Base-by-base conservation (phyloP, 306 rosid species). In the Boehmeria nivea region DNA sequence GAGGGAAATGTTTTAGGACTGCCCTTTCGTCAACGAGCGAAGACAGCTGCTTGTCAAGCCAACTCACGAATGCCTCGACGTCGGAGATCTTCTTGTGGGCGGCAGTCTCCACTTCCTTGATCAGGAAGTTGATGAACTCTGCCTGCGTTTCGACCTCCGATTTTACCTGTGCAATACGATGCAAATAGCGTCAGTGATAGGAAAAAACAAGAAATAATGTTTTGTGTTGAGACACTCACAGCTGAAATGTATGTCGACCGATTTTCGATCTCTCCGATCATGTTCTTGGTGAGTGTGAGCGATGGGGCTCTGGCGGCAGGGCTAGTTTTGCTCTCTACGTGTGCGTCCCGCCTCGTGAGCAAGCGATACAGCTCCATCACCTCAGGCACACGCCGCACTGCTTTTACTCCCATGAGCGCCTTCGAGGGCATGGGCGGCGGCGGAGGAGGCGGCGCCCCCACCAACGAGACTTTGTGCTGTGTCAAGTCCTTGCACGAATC, bases 241-340 rank as follows among this genome's bases (percentile, higher is more conserved):
- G 96, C 91, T 37, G 85, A 81, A 43, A 84, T 78, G 66, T 63
- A 81, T 3, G 78, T 62, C 1, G 95, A 91, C 38, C 89, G 93
- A 20, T 91, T 87, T 65, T 91, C 99, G 6, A 87, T 91, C 80
- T 91, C 96, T 57, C 94, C 95, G 40, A 91, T 91, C 99, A 91
- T 91, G 69, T 85, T 91, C 79, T 77, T 82, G 19, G 93, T 77
- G 54, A 87, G 85, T 25, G 95, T 95, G 45, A 78, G 49, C 23
- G 66, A 73, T 3, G 84, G 87, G 66, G 44, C 58, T 38, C 86
- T 90, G 12, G 78, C 77, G 12, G 80, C 77, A 2, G 70, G 61
- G n/a, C 69, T 59, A 49, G 51, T 61, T 66, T 52, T 85, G 59
- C 57, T 79, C 55, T 81, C 99, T 66, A 51, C 68, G 59, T 65